phyloP scores from a whole-genome alignment of 768 basidiomycete genomes.

The Leccinum subgranulosum region DNA sequence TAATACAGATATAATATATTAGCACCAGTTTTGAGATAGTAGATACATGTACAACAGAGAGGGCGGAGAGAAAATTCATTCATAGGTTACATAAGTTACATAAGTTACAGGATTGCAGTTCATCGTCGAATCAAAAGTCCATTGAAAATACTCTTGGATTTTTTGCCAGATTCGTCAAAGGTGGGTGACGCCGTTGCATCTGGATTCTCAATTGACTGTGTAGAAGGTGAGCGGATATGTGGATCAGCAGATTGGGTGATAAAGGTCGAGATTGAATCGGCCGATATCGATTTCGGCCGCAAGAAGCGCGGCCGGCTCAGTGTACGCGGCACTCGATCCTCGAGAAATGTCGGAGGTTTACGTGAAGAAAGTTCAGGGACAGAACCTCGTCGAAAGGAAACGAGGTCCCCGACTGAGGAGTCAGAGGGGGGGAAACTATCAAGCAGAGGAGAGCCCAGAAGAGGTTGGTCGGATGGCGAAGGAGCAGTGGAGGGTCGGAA shows the following conservation, averaged over 20 bases:
- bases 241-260: constrained; percentile 8
- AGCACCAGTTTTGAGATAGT: constrained; percentile 4
- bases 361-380: constrained; percentile 22
- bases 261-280: constrained; percentile 49
- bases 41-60: not conserved
- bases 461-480: constrained; percentile 31
- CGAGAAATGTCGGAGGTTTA: constrained; percentile 10
- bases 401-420: constrained; percentile 4
- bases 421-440: not conserved
- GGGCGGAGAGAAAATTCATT: not conserved
- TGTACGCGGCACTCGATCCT: constrained; percentile 19
- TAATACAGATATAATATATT: constrained; percentile 28
- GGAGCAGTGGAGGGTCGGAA: constrained; percentile 51
- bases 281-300: constrained; percentile 52
- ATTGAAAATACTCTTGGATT: constrained; percentile 40
- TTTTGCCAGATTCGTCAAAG: constrained; percentile 27
- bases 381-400: constrained; percentile 26
- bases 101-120: not conserved
- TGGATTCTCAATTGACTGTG: constrained; percentile 1
- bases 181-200: constrained; percentile 3
- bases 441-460: not conserved
- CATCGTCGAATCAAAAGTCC: constrained; percentile 39
- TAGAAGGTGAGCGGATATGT: constrained; percentile 6
- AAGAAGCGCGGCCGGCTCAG: constrained; percentile 24
- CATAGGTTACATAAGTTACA: not conserved